A percentile compares a stretch with the other conserved stretches of the same genome.
phyloP scores from a whole-genome alignment of 1,284 basidiomycete species.

The Singerocomus inundabilis region DNA sequence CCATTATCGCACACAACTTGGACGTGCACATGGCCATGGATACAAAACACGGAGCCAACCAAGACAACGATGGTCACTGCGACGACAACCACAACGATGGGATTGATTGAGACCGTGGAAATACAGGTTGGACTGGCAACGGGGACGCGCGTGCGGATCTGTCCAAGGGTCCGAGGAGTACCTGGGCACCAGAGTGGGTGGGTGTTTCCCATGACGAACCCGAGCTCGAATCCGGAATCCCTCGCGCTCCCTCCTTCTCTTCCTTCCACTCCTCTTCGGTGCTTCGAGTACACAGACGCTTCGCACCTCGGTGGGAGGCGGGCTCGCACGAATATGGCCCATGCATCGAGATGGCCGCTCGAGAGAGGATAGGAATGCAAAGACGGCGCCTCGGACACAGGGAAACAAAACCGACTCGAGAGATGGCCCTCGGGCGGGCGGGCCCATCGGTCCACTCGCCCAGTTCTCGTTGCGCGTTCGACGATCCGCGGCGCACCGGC shows the following conservation, averaged over 20 bases:
- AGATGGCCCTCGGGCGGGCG: neutral
- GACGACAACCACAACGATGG: no score
- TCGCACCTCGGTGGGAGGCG: neutral
- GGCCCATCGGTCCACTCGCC: no score
- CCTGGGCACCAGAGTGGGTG: neutral
- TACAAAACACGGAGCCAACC: no score
- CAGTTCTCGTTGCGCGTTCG: no score
- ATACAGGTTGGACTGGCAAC: neutral
- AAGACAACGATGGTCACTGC: no score
- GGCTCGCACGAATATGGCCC: neutral
- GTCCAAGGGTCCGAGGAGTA: constrained; percentile 4
- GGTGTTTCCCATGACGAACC: neutral
- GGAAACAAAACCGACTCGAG: neutral
- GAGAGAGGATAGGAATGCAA: neutral
- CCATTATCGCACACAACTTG: no score
- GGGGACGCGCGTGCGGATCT: constrained; percentile 1
- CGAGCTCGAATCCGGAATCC: neutral
- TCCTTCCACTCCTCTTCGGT: neutral
- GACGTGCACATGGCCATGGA: no score
- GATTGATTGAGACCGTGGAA: no score
- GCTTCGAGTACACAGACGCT: neutral
- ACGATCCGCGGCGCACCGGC: no score
- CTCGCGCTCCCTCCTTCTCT: neutral
- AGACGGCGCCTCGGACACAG: neutral
- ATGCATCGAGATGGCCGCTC: neutral